Evolutionary conservation across 306 rosid species (phyloP), one percentile per base, ranked within the genome.

Genomic region (Pyrus communis): DNA sequence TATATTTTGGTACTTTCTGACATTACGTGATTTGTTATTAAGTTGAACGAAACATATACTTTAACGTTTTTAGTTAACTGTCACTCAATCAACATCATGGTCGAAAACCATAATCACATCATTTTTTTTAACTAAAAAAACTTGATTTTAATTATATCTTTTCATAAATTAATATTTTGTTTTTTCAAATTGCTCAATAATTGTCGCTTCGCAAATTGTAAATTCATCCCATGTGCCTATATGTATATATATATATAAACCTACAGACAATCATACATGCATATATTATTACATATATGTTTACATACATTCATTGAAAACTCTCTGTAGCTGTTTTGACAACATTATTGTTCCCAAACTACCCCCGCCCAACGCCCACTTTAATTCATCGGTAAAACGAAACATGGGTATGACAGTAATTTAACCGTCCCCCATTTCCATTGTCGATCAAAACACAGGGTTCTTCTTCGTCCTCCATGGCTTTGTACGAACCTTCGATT

Each of bases 391-490:
- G 84, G 67, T 18, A 42, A 13, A 35, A 58, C 35, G 69, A 38
- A 40, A 6, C 35, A 85, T 80, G 97, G 96, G 89, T 35, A 85
- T 4, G 76, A 7, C 3, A 5, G 96, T 90, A 87, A 87, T 76
- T 79, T 80, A 45, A 15, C 0, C 7, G 22, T 4, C 62, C 49
- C 59, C 90, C 84, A 81, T 68, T 87, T 82, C 85, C 88, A 67
- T 84, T 88, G 87, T 85, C 93, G 96, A 89, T 92, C 97, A 88
- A 88, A 90, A 88, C 88, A 92, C 89, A 83, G 90, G 86, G 80
- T 88, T 70, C 46, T 21, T 62, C 70, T 45, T 88, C 93, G 78
- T 81, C 90, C 89, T 82, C 93, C 93, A 81, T 88, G 90, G 93
- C 80, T 84, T 88, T 81, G 87, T 82, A 82, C 90, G 86, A 90